Evolutionary conservation across 1,284 basidiomycete species (phyloP), one percentile per base, ranked within the genome.

Genomic region (Trichosporon faecale): DNA sequence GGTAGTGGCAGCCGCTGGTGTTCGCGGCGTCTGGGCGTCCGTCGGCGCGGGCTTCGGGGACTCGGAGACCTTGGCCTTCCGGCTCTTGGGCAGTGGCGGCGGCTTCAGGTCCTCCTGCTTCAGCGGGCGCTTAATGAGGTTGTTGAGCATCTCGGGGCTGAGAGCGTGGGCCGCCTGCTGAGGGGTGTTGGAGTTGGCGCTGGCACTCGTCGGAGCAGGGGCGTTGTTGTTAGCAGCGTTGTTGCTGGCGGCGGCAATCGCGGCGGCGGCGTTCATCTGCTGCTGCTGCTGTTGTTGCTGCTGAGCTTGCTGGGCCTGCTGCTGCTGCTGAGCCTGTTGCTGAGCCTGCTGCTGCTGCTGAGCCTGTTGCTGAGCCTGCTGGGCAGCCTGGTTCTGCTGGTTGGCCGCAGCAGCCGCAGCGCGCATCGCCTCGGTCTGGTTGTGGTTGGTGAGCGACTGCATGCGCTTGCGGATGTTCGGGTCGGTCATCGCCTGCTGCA

Each of bases 31-130:
- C 60, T 68, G 66, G 31, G 55, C 66, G n/a, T 70, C 70, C 3
- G 37, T 29, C n/a, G 46, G 29, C 12, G 65, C 18, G 25, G 64
- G 40, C 12, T 68, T 68, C 5, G 70, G 70, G 14, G 67, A 68
- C 23, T 65, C 67, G 33, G 57, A 65, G 35, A 71, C 65, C 63
- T 70, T 70, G 18, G 37, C 40, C 60, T 68, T 68, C 31, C 66
- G 66, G n/a, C 46, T 64, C 61, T 70, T 71, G 0, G 72, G 72
- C 3, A 69, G 66, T 0, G 72, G 72, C 1, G 72, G 72, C 0
- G 72, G 72, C 52, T 73, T 73, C n/a, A 73, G 66, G 64, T 73
- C 72, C 52, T 73, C 72, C 65, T 71, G 72, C 72, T 73, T 73
- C 18, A 73, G 49, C 12, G 72, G 72, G 3, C 72, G 68, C 72